phyloP scores from a whole-genome alignment of 2,329 filamentous ascomycete species.

The Podosphaera xanthii region DNA sequence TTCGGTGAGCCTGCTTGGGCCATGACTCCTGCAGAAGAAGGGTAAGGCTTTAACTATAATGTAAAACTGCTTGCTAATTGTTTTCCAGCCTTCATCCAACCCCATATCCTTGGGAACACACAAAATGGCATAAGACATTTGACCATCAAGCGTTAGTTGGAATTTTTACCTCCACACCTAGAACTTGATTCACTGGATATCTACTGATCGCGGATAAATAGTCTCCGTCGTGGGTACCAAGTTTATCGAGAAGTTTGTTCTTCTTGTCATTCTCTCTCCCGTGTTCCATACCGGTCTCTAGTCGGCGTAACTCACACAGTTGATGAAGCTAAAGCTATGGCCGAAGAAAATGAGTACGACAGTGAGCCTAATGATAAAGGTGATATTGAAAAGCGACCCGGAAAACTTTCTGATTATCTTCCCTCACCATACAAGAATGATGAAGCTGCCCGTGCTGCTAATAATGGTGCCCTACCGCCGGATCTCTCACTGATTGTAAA shows the following conservation, averaged over 20 bases:
- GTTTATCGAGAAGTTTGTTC: conserved; percentile 98
- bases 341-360: conserved; percentile 97
- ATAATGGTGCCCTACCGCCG: conserved; percentile 91
- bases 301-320: conserved; percentile 86
- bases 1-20: conserved; percentile 77
- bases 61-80: background rate
- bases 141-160: conserved; percentile 75
- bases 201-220: conserved; percentile 20
- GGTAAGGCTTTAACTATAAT: conserved; percentile 36
- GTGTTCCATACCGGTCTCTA: conserved; percentile 79
- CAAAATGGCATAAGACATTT: conserved; percentile 82
- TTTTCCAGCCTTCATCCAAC: conserved; percentile 60
- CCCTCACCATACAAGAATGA: conserved; percentile 95
- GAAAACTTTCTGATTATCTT: conserved; percentile 96
- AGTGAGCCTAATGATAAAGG: conserved; percentile 94
- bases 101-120: conserved; percentile 86
- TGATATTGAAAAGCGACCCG: conserved; percentile 92
- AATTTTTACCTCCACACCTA: background rate
- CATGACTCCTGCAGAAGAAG: conserved; percentile 87
- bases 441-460: conserved; percentile 89
- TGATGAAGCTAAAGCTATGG: conserved; percentile 90
- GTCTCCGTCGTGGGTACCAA: conserved; percentile 95
- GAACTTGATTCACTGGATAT: conserved; percentile 2
- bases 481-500: conserved; percentile 97
- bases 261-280: conserved; percentile 86